Percentiles rank a stretch among this genome's conserved stretches.
Evolutionary conservation across 208 protist genomes (phyloP).

Genomic region (Porcisia hertigi): DNA sequence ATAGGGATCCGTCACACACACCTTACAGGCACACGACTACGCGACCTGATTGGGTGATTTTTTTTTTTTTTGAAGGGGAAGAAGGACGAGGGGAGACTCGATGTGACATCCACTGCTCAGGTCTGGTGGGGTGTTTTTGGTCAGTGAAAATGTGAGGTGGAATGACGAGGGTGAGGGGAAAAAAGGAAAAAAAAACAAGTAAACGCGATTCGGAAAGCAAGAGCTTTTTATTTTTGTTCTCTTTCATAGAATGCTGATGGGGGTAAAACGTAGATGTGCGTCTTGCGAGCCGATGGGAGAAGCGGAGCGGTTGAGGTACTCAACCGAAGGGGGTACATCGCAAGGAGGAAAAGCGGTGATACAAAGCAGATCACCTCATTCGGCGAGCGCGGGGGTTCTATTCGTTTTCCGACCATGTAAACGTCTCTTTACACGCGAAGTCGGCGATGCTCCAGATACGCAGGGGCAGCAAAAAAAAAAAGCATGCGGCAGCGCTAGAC

Average conservation of each 20-base stretch:
- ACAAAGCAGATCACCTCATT: no score
- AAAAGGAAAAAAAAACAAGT: not conserved
- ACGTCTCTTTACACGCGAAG: no score
- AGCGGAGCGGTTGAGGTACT: not conserved
- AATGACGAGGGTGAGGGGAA: not conserved
- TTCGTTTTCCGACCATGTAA: not conserved
- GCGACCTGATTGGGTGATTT: no score
- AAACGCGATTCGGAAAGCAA: not conserved
- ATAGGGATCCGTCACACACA: no score
- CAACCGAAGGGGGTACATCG: not conserved
- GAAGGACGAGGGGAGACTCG: conserved; percentile 32
- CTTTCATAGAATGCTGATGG: not conserved
- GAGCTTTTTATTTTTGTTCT: conserved; percentile 7
- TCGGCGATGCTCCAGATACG: not conserved
- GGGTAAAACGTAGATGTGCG: no score
- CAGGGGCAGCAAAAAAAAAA: not conserved
- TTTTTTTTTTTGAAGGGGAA: no score
- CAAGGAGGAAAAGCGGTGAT: not conserved
- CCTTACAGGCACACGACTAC: no score
- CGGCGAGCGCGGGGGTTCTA: not conserved
- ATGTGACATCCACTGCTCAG: conserved; percentile 42
- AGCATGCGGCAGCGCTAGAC: not conserved
- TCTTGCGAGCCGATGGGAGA: no score
- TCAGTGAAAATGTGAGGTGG: no score
- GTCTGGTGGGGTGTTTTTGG: conserved; percentile 2